phyloP scores from a whole-genome alignment of 768 basidiomycete genomes.

The Mycena rebaudengoi region DNA sequence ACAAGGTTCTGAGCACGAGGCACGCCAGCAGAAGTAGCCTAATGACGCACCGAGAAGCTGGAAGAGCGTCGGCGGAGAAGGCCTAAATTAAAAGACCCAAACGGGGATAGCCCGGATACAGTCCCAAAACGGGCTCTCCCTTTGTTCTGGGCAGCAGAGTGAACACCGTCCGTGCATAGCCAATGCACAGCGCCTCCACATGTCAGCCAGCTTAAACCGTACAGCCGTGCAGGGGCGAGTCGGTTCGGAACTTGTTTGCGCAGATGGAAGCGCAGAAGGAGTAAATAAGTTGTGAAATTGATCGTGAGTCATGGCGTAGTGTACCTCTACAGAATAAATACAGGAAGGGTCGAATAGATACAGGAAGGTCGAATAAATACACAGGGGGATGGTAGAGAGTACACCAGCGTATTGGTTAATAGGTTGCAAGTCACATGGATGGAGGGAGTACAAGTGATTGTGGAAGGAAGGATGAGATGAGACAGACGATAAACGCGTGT shows the following conservation, averaged over 20 bases:
- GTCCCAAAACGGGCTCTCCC: constrained; percentile 1
- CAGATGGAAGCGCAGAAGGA: not conserved
- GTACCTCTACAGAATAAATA: constrained; percentile 4
- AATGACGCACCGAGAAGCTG: constrained; percentile 22
- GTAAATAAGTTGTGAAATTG: not conserved
- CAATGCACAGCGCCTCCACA: too few relatives aligned
- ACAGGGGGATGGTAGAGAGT: not conserved
- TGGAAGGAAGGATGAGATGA: not conserved
- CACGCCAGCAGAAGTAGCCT: not conserved
- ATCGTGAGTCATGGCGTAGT: constrained; percentile 1
- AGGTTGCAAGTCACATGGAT: not conserved
- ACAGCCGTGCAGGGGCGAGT: not conserved
- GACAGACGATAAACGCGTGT: not conserved
- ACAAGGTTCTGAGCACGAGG: not conserved
- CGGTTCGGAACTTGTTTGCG: not conserved
- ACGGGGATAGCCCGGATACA: too few relatives aligned
- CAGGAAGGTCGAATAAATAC: constrained; percentile 7
- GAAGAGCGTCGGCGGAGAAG: not conserved
- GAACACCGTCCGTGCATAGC: too few relatives aligned
- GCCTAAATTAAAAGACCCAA: not conserved
- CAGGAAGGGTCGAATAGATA: not conserved
- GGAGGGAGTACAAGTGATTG: not conserved
- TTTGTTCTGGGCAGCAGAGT: not conserved
- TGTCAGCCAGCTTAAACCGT: not conserved
- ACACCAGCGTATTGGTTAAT: not conserved